Base-by-base conservation (phyloP, 2,329 filamentous ascomycete species). In the Calonectria naviculata region DNA sequence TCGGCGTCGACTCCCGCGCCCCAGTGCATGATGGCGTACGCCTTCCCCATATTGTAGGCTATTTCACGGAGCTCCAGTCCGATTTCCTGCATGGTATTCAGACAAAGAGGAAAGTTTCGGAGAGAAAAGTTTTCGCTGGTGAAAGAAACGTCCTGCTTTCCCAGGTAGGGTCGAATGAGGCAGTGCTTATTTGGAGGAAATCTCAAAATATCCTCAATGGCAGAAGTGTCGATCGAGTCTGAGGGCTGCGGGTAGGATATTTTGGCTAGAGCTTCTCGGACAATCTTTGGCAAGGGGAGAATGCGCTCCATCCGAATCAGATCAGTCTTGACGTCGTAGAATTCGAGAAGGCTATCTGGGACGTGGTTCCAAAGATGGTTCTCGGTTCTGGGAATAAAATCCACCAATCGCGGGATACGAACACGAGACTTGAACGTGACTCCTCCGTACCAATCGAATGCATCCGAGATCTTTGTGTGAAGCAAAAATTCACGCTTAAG, bases 1-100 rank as follows among this genome's bases (percentile, higher is more conserved):
- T 75, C 70, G 13, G 74, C 74, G 44, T 74, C 71, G 38, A 74
- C 67, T 19, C 72, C 70, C 5, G 76, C 76, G 3, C 72, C 76
- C 75, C 75, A 77, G 49, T 76, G 76, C 71, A 78, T 74, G 19
- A 75, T 69, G 5, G 75, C 68, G 56, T 73, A 78, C 13, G 47
- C 75, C 34, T 71, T 47, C 2, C 75, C 77, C 71, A 77, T 74
- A 2, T 68, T 36, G 28, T 29, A 34, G 4, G 76, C 73, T 13
- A 78, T 34, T 15, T 36, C 36, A 9, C 56, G 24, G 2, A 75
- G 49, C 36, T 75, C 68, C 38, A 76, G 28, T 5, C 34, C 49
- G 7, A 73, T 47, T 2, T 24, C 17, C 31, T 69, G 19, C 72
- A 77, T 74, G 5, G 56, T 19, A 9, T 54, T 31, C 9, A 71